Evolutionary conservation across 768 basidiomycete genomes (phyloP).

Genomic region (Serpula lacrymans): DNA sequence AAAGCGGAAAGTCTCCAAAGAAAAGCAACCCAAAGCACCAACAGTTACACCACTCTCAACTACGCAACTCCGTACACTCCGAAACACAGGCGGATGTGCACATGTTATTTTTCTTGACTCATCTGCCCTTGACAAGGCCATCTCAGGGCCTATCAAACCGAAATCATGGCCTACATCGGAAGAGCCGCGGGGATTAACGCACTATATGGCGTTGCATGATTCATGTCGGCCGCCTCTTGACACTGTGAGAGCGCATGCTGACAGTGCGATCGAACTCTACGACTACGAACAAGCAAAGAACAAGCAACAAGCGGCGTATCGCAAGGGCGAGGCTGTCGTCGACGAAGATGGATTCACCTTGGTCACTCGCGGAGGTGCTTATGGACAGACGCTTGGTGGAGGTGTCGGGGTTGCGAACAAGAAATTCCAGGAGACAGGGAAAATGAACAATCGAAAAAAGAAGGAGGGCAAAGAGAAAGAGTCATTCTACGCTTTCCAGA

Average conservation of each 20-base stretch:
- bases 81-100: slow-evolving; percentile 61
- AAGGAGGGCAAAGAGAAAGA: slow-evolving; percentile 67
- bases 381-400: slow-evolving; percentile 84
- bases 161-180: slow-evolving; percentile 64
- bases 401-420: slow-evolving; percentile 67
- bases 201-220: slow-evolving; percentile 64
- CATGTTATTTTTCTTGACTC: slow-evolving; percentile 73
- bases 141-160: slow-evolving; percentile 50
- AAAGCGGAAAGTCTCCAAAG: slow-evolving; percentile 27
- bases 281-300: slow-evolving; percentile 62
- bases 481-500: slow-evolving; percentile 88
- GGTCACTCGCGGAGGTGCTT: slow-evolving; percentile 88
- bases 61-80: slow-evolving; percentile 49
- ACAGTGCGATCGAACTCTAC: slow-evolving; percentile 71
- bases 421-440: slow-evolving; percentile 39
- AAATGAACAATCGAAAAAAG: slow-evolving; percentile 40
- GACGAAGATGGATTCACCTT: slow-evolving; percentile 96
- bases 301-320: slow-evolving; percentile 62
- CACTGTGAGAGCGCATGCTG: slow-evolving; percentile 71
- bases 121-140: slow-evolving; percentile 65
- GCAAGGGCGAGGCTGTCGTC: slow-evolving; percentile 83
- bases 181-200: slow-evolving; percentile 65
- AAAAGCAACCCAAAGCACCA: slow-evolving; percentile 33
- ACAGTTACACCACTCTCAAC: slow-evolving; percentile 60
- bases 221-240: slow-evolving; percentile 75